phyloP scores from a whole-genome alignment of 192 early-diverging fungal genomes.

The Oehlia diaphana region DNA sequence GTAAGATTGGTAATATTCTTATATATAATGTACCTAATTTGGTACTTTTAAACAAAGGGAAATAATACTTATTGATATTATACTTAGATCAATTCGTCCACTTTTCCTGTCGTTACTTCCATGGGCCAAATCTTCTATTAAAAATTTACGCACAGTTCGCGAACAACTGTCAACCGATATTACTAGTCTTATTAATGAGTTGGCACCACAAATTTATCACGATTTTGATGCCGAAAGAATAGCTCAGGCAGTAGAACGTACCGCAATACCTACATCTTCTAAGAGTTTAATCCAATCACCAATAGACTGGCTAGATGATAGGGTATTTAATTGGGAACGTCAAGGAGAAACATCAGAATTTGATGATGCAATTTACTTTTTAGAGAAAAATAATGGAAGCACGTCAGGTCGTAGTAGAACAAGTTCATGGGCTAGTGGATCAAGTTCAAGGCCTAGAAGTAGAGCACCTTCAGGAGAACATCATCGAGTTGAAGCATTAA shows the following conservation, averaged over 20 bases:
- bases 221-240: conserved; percentile 64
- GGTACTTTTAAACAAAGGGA: neutral
- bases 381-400: conserved; percentile 47
- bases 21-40: neutral
- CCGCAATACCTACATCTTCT: conserved; percentile 29
- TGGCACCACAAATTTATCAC: conserved; percentile 76
- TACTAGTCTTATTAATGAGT: conserved; percentile 79
- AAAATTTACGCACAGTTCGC: conserved; percentile 67
- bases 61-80: neutral
- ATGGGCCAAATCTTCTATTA: conserved; percentile 52
- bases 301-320: conserved; percentile 56
- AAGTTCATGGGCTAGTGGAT: conserved; percentile 42
- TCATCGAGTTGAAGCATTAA: conserved; percentile 53
- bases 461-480: conserved; percentile 45
- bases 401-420: conserved; percentile 46
- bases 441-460: conserved; percentile 42
- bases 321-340: conserved; percentile 57
- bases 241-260: conserved; percentile 35
- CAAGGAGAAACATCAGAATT: conserved; percentile 48
- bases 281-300: conserved; percentile 40
- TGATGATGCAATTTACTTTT: conserved; percentile 54
- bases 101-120: conserved; percentile 73
- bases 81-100: conserved; percentile 70
- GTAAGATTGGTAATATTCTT: conserved; percentile 30
- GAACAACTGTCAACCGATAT: conserved; percentile 75